Percentiles rank a stretch among this genome's conserved stretches.
These are phyloP conservation scores for Lycium barbarum DNA, from an alignment of 257 asterid genomes.

Conservation along the genomic window DNA sequence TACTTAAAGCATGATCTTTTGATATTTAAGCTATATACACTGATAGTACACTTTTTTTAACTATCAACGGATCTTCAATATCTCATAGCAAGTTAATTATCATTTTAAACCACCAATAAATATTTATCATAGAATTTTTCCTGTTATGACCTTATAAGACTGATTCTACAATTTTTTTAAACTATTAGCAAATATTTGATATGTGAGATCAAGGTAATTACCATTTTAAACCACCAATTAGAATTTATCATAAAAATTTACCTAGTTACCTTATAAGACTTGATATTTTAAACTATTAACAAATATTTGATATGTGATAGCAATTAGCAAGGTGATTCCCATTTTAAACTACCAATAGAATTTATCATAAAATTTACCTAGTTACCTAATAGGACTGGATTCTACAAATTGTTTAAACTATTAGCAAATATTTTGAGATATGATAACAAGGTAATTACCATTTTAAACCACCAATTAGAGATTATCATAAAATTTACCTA, in stretches of 20 bases:
- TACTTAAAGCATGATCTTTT: not conserved
- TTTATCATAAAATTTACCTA: not conserved
- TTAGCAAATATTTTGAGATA: rapidly evolving
- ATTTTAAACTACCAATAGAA: not conserved
- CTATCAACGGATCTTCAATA: not conserved
- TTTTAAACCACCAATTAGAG: not conserved
- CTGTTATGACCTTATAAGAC: too few relatives aligned
- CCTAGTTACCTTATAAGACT: too few relatives aligned
- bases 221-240: not conserved
- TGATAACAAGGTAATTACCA: not conserved
- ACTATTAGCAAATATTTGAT: rapidly evolving
- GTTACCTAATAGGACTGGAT: not conserved
- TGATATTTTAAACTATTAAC: too few relatives aligned
- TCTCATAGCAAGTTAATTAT: not conserved
- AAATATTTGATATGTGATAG: too few relatives aligned
- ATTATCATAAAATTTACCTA: not conserved
- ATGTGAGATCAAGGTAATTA: not conserved
- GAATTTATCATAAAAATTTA: not conserved
- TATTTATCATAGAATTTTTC: not conserved
- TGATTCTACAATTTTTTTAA: not conserved
- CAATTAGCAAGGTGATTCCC: not conserved
- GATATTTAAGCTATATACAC: not conserved
- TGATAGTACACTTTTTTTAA: too few relatives aligned
- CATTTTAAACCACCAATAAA: not conserved
- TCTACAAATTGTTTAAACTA: not conserved